Conservation (phyloP, 2,329 filamentous ascomycete genomes). For the Graphilbum ipis-grandicollis region DNA sequence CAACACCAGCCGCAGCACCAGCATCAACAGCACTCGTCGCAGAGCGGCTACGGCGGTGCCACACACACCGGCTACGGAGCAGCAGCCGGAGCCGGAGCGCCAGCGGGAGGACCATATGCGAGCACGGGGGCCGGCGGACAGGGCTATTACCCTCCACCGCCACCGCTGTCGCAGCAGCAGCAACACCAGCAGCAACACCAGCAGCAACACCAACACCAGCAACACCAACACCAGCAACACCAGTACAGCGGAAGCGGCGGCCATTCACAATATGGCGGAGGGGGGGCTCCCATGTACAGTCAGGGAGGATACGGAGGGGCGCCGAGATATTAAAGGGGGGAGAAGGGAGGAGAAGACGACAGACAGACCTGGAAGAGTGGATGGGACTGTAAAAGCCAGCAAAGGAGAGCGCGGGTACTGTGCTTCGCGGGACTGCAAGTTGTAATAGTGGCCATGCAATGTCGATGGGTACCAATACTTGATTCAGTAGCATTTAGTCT, state of each 20-base stretch:
- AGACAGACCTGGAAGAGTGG: too few species aligned
- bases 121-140: background rate
- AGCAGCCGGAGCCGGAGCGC: too few species aligned
- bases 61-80: too few species aligned
- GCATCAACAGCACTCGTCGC: constrained; percentile 1
- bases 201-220: constrained; percentile 1
- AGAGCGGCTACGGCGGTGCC: background rate
- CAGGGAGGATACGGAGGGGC: constrained; percentile 1
- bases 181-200: constrained; percentile 1
- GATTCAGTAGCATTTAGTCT: too few species aligned
- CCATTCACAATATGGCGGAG: too few species aligned
- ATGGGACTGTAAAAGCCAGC: background rate
- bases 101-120: too few species aligned
- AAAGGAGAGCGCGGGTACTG: too few species aligned
- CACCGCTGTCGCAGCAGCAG: constrained; percentile 2
- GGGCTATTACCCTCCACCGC: constrained; percentile 1
- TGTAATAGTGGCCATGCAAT: too few species aligned
- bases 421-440: too few species aligned
- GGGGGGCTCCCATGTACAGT: constrained; percentile 4
- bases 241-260: constrained; percentile 5
- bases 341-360: background rate
- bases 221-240: background rate
- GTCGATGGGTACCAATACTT: too few species aligned
- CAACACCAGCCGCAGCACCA: constrained; percentile 2
- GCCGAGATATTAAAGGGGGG: background rate